phyloP scores from a whole-genome alignment of 2,329 filamentous ascomycete species.

The Neonectria punicea region DNA sequence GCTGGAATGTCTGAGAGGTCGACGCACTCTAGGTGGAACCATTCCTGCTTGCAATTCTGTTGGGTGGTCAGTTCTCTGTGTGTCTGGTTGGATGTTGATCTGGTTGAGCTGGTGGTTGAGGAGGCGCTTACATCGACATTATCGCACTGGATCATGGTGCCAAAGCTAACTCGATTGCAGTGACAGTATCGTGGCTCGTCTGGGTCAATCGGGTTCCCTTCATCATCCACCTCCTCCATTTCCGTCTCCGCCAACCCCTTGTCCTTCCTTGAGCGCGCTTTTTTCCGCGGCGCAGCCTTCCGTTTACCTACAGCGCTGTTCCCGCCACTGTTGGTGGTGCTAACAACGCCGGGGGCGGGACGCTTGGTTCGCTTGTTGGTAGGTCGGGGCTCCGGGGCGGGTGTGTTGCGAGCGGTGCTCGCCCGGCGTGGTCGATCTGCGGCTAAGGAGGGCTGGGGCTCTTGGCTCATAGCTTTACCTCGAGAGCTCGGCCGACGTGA shows the following conservation, averaged over 20 bases:
- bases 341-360: slow-evolving; percentile 78
- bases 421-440: slow-evolving; percentile 65
- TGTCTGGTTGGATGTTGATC: slow-evolving; percentile 14
- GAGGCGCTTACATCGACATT: slow-evolving; percentile 73
- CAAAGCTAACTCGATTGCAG: slow-evolving; percentile 83
- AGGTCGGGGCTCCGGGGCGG: slow-evolving; percentile 60
- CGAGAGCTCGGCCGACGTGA: slow-evolving; percentile 61
- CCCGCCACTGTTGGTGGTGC: slow-evolving; percentile 67
- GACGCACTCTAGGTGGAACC: slow-evolving; percentile 87
- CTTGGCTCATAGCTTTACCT: slow-evolving; percentile 63
- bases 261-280: slow-evolving; percentile 62
- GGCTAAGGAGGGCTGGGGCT: slow-evolving; percentile 60
- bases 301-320: slow-evolving; percentile 77
- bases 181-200: slow-evolving; percentile 81
- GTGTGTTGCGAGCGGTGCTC: slow-evolving; percentile 68
- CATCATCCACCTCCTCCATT: slow-evolving; percentile 72
- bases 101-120: slow-evolving; percentile 18
- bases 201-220: slow-evolving; percentile 77
- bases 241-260: slow-evolving; percentile 57
- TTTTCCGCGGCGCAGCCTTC: slow-evolving; percentile 75
- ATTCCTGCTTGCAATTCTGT: slow-evolving; percentile 79
- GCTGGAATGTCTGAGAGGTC: slow-evolving; percentile 74
- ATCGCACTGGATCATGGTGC: slow-evolving; percentile 86
- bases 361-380: slow-evolving; percentile 73
- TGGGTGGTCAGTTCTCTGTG: slow-evolving; percentile 30